phyloP scores from a whole-genome alignment of 371 early-diverging fungal species.

The Sporodiniella umbellata region DNA sequence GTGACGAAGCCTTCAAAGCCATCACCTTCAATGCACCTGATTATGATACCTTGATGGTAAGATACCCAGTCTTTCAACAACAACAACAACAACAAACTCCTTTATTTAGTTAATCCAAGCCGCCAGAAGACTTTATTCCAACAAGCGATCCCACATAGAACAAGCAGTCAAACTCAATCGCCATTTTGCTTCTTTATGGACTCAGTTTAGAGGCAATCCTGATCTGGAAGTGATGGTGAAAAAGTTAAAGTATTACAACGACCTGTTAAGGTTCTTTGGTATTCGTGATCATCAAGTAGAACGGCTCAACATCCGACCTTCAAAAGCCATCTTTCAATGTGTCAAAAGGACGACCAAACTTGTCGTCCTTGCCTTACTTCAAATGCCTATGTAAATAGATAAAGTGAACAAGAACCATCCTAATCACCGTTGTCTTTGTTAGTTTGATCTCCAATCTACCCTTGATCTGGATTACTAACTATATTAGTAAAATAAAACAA shows the following conservation, averaged over 20 bases:
- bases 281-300: conserved; percentile 95
- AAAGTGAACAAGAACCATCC: not conserved
- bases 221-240: conserved; percentile 58
- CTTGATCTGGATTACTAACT: conserved; percentile 65
- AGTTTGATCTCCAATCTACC: conserved; percentile 75
- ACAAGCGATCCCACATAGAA: conserved; percentile 65
- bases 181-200: conserved; percentile 80
- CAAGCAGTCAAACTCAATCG: conserved; percentile 84
- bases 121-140: conserved; percentile 84
- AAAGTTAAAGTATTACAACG: conserved; percentile 82
- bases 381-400: conserved; percentile 77
- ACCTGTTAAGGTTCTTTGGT: conserved; percentile 82
- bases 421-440: conserved; percentile 4
- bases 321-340: conserved; percentile 65
- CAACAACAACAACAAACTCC: not conserved
- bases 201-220: conserved; percentile 70
- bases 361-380: conserved; percentile 67
- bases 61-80: not conserved
- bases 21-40: conserved; percentile 94
- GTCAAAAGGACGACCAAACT: conserved; percentile 60
- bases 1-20: conserved; percentile 74
- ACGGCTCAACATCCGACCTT: conserved; percentile 66
- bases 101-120: conserved; percentile 78
- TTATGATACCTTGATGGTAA: conserved; percentile 86
- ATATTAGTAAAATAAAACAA: conserved; percentile 76